phyloP scores from a whole-genome alignment of 208 protist species.

The Naegleria fowleri region DNA sequence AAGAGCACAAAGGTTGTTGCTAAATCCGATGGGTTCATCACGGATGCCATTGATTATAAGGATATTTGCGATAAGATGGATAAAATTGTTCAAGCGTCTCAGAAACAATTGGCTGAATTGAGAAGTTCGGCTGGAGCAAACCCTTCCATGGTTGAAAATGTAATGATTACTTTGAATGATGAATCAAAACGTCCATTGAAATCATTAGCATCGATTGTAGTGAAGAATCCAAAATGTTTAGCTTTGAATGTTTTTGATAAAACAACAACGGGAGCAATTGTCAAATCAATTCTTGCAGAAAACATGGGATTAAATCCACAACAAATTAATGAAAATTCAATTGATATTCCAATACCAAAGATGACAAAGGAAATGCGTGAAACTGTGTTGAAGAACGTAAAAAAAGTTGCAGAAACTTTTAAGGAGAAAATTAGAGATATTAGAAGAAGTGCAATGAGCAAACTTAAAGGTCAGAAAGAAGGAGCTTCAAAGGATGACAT shows the following conservation, averaged over 20 bases:
- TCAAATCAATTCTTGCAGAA: not conserved
- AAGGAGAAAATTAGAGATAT: conserved; percentile 21
- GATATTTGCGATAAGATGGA: conserved; percentile 15
- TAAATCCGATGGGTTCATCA: not conserved
- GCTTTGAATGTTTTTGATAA: conserved; percentile 15
- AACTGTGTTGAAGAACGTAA: not conserved
- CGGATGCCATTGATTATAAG: not conserved
- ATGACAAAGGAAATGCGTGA: conserved; percentile 25
- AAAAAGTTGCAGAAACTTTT: not conserved
- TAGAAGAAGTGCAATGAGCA: conserved; percentile 15
- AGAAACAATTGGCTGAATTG: conserved; percentile 1
- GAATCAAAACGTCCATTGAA: not conserved
- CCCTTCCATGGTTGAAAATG: not conserved
- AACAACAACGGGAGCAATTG: not conserved
- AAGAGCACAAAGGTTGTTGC: not conserved
- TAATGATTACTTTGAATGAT: not conserved
- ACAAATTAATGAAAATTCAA: conserved; percentile 10
- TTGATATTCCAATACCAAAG: conserved; percentile 17
- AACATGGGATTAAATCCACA: conserved; percentile 23
- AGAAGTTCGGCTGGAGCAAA: not conserved
- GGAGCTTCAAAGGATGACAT: not conserved
- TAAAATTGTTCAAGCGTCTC: not conserved
- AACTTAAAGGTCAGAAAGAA: not conserved
- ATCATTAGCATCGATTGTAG: not conserved
- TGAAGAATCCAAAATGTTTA: not conserved